Conservation (phyloP, 2,329 filamentous ascomycete genomes). For the Xylariaceae sp. region DNA sequence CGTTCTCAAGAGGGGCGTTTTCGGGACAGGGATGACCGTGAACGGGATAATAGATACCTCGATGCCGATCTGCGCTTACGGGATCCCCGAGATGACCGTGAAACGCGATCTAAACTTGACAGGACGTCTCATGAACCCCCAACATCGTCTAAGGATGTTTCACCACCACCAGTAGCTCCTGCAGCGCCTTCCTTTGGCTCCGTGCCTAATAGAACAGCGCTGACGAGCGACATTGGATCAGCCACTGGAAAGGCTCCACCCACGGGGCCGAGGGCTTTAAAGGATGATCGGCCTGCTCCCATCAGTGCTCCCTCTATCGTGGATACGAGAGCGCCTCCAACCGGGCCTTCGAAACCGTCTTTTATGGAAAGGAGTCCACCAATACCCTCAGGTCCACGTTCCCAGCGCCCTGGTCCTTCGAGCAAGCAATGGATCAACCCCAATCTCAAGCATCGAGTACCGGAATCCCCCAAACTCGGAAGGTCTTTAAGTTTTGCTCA, state of each 20-base stretch:
- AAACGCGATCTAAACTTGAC: conserved; percentile 55
- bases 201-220: conserved; percentile 54
- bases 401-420: conserved; percentile 56
- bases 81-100: conserved; percentile 57
- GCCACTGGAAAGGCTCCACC: conserved; percentile 56
- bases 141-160: conserved; percentile 56
- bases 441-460: conserved; percentile 53
- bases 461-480: conserved; percentile 59
- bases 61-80: conserved; percentile 47
- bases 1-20: conserved; percentile 70
- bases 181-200: conserved; percentile 65
- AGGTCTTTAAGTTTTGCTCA: conserved; percentile 57
- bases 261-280: conserved; percentile 59
- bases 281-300: conserved; percentile 55
- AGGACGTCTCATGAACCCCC: conserved; percentile 58
- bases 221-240: conserved; percentile 44
- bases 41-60: conserved; percentile 44
- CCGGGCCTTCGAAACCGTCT: conserved; percentile 52
- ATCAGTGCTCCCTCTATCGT: conserved; percentile 46
- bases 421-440: conserved; percentile 68
- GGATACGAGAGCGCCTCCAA: conserved; percentile 47
- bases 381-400: conserved; percentile 61
- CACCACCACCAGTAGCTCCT: conserved; percentile 62
- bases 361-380: conserved; percentile 51
- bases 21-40: conserved; percentile 54